phyloP scores from a whole-genome alignment of 805 yeast genomes.

The Dipodascopsis uninucleata region DNA sequence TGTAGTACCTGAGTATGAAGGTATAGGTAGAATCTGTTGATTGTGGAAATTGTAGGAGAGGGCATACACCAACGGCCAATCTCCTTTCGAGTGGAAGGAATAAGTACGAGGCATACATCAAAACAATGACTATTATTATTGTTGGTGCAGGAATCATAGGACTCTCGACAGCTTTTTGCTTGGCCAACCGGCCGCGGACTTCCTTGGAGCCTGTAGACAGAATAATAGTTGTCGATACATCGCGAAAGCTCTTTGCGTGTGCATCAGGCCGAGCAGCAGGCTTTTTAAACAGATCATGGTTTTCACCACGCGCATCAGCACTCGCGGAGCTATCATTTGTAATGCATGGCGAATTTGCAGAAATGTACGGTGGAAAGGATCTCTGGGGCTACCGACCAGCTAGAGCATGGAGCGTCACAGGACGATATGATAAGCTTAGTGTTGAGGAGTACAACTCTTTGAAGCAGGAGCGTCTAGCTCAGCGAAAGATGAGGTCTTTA shows the following conservation, averaged over 20 bases:
- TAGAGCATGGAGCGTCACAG: constrained; percentile 23
- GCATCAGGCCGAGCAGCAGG: constrained; percentile 30
- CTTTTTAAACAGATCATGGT: constrained; percentile 27
- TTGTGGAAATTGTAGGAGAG: no score
- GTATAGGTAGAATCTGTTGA: no score
- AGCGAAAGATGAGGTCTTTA: not conserved
- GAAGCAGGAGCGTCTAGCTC: constrained; percentile 9
- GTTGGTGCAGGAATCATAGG: constrained; percentile 30
- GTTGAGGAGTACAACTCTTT: constrained; percentile 5
- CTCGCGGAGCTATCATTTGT: constrained; percentile 27
- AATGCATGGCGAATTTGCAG: constrained; percentile 24
- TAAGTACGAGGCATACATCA: not conserved
- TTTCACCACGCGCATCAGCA: constrained; percentile 12
- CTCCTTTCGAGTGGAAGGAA: no score
- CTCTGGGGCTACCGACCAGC: constrained; percentile 28
- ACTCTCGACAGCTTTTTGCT: constrained; percentile 26
- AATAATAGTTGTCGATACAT: constrained; percentile 23
- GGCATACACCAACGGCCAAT: no score
- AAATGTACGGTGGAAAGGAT: constrained; percentile 16
- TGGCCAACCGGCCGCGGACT: constrained; percentile 4
- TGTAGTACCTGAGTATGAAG: no score
- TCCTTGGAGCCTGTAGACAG: constrained; percentile 1
- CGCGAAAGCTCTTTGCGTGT: constrained; percentile 24
- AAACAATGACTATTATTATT: constrained; percentile 22
- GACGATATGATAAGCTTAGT: not conserved